Conservation (phyloP, 768 basidiomycete genomes). For the Paxillus ammoniavirescens region DNA sequence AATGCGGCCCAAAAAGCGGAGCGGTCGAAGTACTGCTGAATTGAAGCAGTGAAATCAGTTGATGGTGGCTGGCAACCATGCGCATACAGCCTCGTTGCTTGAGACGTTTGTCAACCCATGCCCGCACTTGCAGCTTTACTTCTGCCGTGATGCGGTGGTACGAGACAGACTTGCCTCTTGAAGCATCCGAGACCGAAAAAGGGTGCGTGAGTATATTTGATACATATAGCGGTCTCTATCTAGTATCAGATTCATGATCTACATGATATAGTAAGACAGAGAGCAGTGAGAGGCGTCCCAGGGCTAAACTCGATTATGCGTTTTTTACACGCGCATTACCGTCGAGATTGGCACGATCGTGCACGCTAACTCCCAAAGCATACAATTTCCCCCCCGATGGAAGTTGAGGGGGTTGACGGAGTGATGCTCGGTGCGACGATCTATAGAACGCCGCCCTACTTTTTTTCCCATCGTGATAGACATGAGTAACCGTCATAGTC, state of each 20-base stretch:
- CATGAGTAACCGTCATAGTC: slow-evolving; percentile 31
- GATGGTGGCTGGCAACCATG: too few species aligned
- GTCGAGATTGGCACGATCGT: background rate
- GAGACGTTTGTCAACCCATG: too few species aligned
- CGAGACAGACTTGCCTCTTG: too few species aligned
- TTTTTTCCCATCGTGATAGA: slow-evolving; percentile 21
- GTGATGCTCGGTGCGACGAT: background rate
- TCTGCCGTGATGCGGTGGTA: too few species aligned
- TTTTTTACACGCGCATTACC: background rate
- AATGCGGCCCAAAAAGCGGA: background rate
- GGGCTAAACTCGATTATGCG: background rate
- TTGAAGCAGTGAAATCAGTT: too few species aligned
- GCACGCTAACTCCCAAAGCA: too few species aligned
- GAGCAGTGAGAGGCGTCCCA: background rate
- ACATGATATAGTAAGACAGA: background rate
- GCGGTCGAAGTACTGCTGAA: too few species aligned
- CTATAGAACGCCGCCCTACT: background rate
- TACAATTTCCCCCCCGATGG: background rate
- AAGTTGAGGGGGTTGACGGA: background rate
- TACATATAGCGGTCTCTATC: background rate
- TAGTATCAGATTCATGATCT: background rate
- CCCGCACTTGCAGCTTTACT: too few species aligned
- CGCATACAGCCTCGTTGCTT: too few species aligned
- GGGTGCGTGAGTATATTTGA: background rate
- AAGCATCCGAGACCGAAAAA: background rate